Conservation (phyloP, 176 grass and related monocot genomes). For the Rhipidocladum racemiflorum region DNA sequence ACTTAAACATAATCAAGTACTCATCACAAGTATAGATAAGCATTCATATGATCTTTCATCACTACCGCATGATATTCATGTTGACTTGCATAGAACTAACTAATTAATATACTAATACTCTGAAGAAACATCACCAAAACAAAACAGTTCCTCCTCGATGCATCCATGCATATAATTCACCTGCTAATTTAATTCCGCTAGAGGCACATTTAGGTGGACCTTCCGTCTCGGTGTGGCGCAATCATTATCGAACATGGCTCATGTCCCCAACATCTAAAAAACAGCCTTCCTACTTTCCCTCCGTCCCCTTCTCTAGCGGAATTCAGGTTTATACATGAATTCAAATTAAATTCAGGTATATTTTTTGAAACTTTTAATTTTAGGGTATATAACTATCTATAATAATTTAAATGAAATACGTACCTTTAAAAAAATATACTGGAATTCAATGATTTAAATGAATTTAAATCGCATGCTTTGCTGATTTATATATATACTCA, state of each 20-base stretch:
- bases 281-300: not conserved
- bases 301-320: not conserved
- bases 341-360: no score
- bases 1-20: no score
- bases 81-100: not conserved
- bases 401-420: no score
- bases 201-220: constrained; percentile 52
- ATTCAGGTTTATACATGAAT: no score
- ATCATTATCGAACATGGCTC: constrained; percentile 71
- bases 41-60: no score
- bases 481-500: no score
- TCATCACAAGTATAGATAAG: no score
- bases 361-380: no score
- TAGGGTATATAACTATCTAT: no score
- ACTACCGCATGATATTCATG: not conserved
- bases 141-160: not conserved
- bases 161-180: constrained; percentile 6
- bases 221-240: constrained; percentile 46
- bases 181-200: constrained; percentile 12
- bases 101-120: not conserved
- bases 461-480: no score
- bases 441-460: no score
- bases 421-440: no score
- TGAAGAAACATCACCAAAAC: not conserved
- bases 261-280: constrained; percentile 35